Conservation (phyloP, 768 basidiomycete species). For the Sporobolomyces pararoseus region DNA sequence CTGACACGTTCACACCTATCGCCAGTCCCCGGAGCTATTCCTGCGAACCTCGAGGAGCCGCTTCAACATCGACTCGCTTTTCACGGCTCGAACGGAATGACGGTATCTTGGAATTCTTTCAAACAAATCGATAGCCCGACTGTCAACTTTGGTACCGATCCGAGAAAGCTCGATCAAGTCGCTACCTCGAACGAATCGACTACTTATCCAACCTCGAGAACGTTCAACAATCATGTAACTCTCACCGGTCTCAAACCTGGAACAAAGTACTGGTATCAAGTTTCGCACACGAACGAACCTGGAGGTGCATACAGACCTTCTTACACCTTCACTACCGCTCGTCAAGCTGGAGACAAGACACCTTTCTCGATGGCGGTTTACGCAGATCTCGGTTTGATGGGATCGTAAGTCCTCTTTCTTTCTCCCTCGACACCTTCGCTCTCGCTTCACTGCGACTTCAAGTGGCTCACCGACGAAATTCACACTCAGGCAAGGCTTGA, state of each 20-base stretch:
- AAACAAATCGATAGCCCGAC: conserved; percentile 8
- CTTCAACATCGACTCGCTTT: conserved; percentile 40
- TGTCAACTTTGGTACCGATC: conserved; percentile 5
- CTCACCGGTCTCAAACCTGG: conserved; percentile 17
- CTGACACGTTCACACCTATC: too few relatives aligned
- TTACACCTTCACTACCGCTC: conserved; percentile 31
- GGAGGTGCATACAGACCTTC: conserved; percentile 23
- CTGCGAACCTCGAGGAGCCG: conserved; percentile 24
- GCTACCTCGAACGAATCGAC: not conserved
- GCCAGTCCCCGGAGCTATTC: conserved; percentile 32
- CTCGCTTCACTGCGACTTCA: too few relatives aligned
- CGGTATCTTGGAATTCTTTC: conserved; percentile 31
- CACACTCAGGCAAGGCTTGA: conserved; percentile 38
- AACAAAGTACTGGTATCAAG: conserved; percentile 37
- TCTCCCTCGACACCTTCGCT: not conserved
- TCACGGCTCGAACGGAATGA: conserved; percentile 30
- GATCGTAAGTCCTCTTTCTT: not conserved
- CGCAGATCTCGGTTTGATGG: conserved; percentile 18
- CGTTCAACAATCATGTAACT: conserved; percentile 33
- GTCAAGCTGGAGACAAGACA: conserved; percentile 22
- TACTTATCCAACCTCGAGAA: conserved; percentile 31
- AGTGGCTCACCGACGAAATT: too few relatives aligned
- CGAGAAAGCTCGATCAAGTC: conserved; percentile 3
- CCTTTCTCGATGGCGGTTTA: conserved; percentile 20
- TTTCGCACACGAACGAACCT: conserved; percentile 16